Evolutionary conservation across 495 filamentous ascomycete genomes (phyloP), one percentile per base, ranked within the genome.

Genomic region (Chaetomium cochliodes): DNA sequence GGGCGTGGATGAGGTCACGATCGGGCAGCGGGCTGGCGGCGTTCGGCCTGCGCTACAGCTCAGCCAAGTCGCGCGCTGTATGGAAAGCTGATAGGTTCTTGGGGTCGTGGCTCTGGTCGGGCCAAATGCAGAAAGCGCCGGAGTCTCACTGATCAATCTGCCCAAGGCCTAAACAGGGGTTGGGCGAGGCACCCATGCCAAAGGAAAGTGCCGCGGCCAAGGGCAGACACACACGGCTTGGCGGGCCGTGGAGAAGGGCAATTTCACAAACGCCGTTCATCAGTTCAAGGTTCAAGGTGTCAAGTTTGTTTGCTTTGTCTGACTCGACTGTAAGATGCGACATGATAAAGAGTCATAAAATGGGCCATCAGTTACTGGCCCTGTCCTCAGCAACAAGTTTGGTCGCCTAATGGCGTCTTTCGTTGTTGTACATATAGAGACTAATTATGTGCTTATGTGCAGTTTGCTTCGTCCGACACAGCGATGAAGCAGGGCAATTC

Each of bases 21-120:
- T 68, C 61, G 66, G 66, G 66, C 58, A 68, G 62, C 26, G 51
- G 52, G 62, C 26, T 39, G 52, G 30, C 54, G 13, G 50, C 2
- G 23, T 28, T 22, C 13, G 33, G 25, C 28, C n/a, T 23, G 58
- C 12, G 61, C 22, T 63, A 53, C 42, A 44, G 52, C 20, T 57
- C 20, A 26, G 60, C 46, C 25, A 47, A 41, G 66, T 65, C 62
- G 41, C 26, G 65, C 37, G 57, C 56, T 3, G 61, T 60, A 50
- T 60, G 23, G 51, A 60, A 44, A 58, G 60, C 55, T n/a, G 15
- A 16, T 26, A 28, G 58, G 54, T 44, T 42, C 13, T 44, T 44
- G 41, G 22, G 47, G 60, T 25, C 18, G n/a, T n/a, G 6, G 6
- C 46, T 33, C 46, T 44, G 47, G 28, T 54, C 37, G 22, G 25